Base-by-base conservation (phyloP, 306 rosid genomes). In the Mimosa pudica region DNA sequence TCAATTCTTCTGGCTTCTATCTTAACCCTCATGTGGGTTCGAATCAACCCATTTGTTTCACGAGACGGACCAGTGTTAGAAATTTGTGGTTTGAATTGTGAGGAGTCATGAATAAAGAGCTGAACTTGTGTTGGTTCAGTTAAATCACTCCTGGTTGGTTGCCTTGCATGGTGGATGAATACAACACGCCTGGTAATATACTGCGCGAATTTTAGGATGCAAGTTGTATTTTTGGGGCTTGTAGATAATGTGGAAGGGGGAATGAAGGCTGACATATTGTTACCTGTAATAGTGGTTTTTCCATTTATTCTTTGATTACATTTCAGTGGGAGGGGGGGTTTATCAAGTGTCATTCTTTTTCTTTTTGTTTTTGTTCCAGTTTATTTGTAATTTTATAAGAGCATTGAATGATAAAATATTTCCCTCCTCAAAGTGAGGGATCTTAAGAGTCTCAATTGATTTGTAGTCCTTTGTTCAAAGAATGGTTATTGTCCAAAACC, bases 1-100 rank as follows among this genome's bases (percentile, higher is more conserved):
- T 94, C 98, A 12, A 94, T 94, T 83, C 86, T 94, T 36, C 80
- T 92, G 74, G 88, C 98, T 24, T 94, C 98, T 2, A 91, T 94
- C 85, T 88, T 94, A 84, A 92, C 98, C 35, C 97, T 92, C 75
- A 13, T 94, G 91, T 94, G 98, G 98, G 98, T 94, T 49, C 79
- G 97, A 78, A 82, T 94, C 44, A 94, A 94, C 86, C 98, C 98
- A 0, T 94, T 94, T 68, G 93, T 94, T 24, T 87, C 91, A 4
- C 86, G 73, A 86, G 98, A 89, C 18, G 98, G 97, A 42, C 97
- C 97, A 4, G 93, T 92, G 45, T 85, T 94, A 46, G 97, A 94
- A 84, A 79, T 92, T 77, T 94, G 98, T 76, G 98, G 97, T 80
- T 87, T 94, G 84, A 88, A 90, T 78, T 92, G 98, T 82, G 97